Evolutionary conservation across 176 grass and related monocot species (phyloP).

Genomic region (Rhipidocladum racemiflorum): DNA sequence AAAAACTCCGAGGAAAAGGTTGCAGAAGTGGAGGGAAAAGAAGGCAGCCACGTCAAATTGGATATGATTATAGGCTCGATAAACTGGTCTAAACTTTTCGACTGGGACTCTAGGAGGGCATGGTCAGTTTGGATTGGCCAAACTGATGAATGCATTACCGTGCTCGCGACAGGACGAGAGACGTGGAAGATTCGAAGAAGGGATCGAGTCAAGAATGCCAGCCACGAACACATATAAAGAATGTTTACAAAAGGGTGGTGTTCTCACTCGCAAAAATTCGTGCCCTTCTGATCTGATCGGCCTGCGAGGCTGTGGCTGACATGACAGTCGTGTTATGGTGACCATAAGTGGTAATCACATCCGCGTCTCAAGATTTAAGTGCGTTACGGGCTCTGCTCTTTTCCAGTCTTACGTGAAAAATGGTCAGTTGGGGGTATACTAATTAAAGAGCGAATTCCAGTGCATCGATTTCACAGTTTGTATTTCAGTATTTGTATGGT

Average conservation of each 20-base stretch:
- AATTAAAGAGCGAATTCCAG: too few relatives aligned
- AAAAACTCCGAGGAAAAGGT: background rate
- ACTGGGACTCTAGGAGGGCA: background rate
- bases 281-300: background rate
- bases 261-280: too few relatives aligned
- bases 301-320: background rate
- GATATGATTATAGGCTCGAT: slow-evolving; percentile 15
- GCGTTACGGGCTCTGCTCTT: too few relatives aligned
- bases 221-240: background rate
- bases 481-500: too few relatives aligned
- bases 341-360: too few relatives aligned
- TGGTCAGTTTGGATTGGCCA: slow-evolving; percentile 11
- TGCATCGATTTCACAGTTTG: too few relatives aligned
- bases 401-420: too few relatives aligned
- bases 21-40: background rate
- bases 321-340: background rate
- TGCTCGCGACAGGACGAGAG: slow-evolving; percentile 26
- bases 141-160: background rate
- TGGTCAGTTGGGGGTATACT: too few relatives aligned
- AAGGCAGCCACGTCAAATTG: slow-evolving; percentile 3
- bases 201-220: background rate
- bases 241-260: background rate
- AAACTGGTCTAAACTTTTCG: background rate
- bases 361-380: too few relatives aligned
- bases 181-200: slow-evolving; percentile 31